Base-by-base conservation (phyloP, 2,329 filamentous ascomycete species). In the Penicillium sclerotigenum region DNA sequence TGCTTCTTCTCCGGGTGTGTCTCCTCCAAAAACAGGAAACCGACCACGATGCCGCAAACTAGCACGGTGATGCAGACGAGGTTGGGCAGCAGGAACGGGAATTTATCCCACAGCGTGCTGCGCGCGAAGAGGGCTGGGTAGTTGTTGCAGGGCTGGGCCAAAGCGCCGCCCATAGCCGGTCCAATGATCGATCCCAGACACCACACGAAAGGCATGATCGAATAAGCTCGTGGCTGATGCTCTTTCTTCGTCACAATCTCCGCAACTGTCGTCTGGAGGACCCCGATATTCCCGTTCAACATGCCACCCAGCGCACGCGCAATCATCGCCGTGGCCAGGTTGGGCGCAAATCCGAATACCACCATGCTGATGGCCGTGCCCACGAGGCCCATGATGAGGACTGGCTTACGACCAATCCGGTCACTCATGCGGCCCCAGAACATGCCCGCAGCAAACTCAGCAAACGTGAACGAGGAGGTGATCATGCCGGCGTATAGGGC, bases 181-280 rank as follows among this genome's bases (percentile, higher is more conserved):
- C 94, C 94, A 64, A 97, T 81, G 66, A 97, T 96, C 28, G 93
- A 96, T 81, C 94, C 94, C 69, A 99, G 82, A 71, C 92, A 97
- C 94, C 94, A 99, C 26, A 97, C 90, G 71, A 96, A 91, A 7
- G 94, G 94, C 91, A 99, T 97, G 65, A 97, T 92, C 13, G 93
- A 91, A 76, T 96, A 99, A 47, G 93, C 94, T 66, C 90, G 90
- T 64, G 92, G 89, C 73, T 97, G 92, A 72, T 97, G 91, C 73
- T 93, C 89, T 76, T 96, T 96, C 58, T 89, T 87, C 4, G 90
- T 96, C 26, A 97, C 88, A 58, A 99, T 82, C 73, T 99, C 94
- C 18, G 91, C 91, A 36, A 99, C 91, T 0, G 93, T 97, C 6
- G 93, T 97, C 72, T 97, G 91, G 64, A 97, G 81, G 3, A 97